Evolutionary conservation across 2,329 filamentous ascomycete genomes (phyloP).

Genomic region (Fusarium sp.): DNA sequence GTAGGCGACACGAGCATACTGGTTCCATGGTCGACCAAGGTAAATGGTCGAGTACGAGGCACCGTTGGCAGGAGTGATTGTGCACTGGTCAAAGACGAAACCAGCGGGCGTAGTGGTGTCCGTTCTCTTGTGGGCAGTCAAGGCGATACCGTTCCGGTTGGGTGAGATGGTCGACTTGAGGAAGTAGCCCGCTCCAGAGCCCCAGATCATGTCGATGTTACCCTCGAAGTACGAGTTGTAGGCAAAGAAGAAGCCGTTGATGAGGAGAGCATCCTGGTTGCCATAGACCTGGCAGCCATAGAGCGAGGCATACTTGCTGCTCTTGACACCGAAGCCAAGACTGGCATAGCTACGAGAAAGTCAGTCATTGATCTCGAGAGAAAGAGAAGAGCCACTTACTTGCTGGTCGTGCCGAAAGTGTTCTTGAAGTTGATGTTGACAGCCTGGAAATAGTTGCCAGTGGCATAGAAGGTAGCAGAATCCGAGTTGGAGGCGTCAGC

Average conservation of each 20-base stretch:
- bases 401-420: constrained; percentile 32
- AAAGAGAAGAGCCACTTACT: constrained; percentile 8
- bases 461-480: constrained; percentile 40
- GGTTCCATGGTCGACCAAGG: constrained; percentile 39
- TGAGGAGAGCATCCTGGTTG: constrained; percentile 64
- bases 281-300: constrained; percentile 60
- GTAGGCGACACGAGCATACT: constrained; percentile 38
- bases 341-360: constrained; percentile 51
- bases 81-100: constrained; percentile 51
- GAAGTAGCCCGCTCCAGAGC: constrained; percentile 58
- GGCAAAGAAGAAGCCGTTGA: constrained; percentile 60
- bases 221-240: constrained; percentile 57
- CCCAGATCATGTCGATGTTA: constrained; percentile 61
- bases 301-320: constrained; percentile 46
- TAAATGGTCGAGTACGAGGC: constrained; percentile 39
- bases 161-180: constrained; percentile 48
- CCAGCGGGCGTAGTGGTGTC: constrained; percentile 51
- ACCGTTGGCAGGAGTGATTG: constrained; percentile 42
- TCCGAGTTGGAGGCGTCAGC: constrained; percentile 40
- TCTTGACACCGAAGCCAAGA: constrained; percentile 59
- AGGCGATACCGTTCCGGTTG: constrained; percentile 45
- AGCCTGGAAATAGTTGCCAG: constrained; percentile 41
- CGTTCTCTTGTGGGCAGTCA: constrained; percentile 53
- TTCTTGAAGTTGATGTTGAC: constrained; percentile 43
- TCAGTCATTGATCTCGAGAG: neutral